Evolutionary conservation across 148 eudicot genomes (phyloP).

Genomic region (Linanthus parryae): DNA sequence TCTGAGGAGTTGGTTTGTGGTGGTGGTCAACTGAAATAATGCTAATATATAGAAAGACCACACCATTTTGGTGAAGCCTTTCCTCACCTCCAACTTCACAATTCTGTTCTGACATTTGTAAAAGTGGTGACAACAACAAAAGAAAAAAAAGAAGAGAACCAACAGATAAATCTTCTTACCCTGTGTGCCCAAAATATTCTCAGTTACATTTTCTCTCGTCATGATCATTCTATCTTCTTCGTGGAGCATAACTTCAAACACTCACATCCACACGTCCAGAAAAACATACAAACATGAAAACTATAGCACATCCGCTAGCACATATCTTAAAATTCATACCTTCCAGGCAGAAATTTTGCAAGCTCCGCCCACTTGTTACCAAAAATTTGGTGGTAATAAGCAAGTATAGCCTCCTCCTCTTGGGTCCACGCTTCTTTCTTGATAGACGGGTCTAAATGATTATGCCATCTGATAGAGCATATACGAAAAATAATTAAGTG

Average conservation of each 20-base stretch:
- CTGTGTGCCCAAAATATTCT: not conserved
- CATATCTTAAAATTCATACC: slow-evolving; percentile 31
- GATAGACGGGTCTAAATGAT: slow-evolving; percentile 79
- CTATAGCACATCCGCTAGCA: not conserved
- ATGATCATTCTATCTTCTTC: not conserved
- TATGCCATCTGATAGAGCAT: slow-evolving; percentile 62
- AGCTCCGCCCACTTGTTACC: slow-evolving; percentile 94
- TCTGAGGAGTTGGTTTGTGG: no score
- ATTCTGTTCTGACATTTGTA: no score
- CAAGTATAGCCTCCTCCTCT: slow-evolving; percentile 60
- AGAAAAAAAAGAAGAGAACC: not conserved
- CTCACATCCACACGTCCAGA: not conserved
- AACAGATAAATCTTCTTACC: not conserved
- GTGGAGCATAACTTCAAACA: not conserved
- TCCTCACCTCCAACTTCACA: no score
- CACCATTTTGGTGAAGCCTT: no score
- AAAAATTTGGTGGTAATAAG: slow-evolving; percentile 48
- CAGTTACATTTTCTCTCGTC: not conserved
- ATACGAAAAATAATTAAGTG: no score
- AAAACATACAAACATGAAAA: not conserved
- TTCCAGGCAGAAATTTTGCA: slow-evolving; percentile 82
- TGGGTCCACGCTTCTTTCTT: slow-evolving; percentile 78
- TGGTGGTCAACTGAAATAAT: no score
- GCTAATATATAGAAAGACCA: no score
- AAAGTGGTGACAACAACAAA: no score